phyloP scores from a whole-genome alignment of 2,329 filamentous ascomycete genomes.

The Scedosporium dehoogii region DNA sequence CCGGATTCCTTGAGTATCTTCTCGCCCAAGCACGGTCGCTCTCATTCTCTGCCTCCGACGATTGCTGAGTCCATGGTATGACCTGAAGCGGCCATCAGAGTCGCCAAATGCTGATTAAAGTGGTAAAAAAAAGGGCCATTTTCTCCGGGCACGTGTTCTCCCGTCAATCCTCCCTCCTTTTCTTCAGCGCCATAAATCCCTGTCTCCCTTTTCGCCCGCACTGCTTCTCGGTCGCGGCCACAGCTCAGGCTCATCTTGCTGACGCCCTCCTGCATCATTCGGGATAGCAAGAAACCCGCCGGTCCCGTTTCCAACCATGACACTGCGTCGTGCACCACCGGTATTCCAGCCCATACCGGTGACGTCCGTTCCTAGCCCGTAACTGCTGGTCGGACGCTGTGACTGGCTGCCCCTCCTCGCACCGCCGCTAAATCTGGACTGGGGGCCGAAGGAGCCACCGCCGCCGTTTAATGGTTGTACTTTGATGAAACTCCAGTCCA shows the following conservation, averaged over 20 bases:
- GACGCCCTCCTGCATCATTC: conserved; percentile 14
- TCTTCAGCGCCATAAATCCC: conserved; percentile 31
- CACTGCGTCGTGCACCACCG: conserved; percentile 41
- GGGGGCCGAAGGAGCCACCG: conserved; percentile 11
- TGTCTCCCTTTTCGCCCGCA: conserved; percentile 26
- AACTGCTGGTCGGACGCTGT: conserved; percentile 42
- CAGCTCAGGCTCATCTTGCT: conserved; percentile 19
- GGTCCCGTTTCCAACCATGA: conserved; percentile 40
- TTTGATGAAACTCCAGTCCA: conserved; percentile 49
- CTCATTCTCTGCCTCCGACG: too few relatives aligned
- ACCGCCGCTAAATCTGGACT: background rate
- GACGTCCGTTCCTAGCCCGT: conserved; percentile 45
- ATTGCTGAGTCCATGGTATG: too few relatives aligned
- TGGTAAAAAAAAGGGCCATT: too few relatives aligned
- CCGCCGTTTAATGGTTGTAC: conserved; percentile 25
- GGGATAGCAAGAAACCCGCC: conserved; percentile 46
- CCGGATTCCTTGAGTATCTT: too few relatives aligned
- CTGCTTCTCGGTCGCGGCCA: conserved; percentile 36
- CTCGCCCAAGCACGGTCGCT: too few relatives aligned
- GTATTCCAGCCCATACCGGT: conserved; percentile 38
- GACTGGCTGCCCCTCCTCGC: conserved; percentile 1
- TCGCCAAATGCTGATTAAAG: too few relatives aligned
- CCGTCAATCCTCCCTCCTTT: background rate
- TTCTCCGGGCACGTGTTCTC: too few relatives aligned
- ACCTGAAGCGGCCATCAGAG: too few relatives aligned